Evolutionary conservation across 2,329 filamentous ascomycete genomes (phyloP), one percentile per base, ranked within the genome.

Genomic region (Diaporthe amygdali): DNA sequence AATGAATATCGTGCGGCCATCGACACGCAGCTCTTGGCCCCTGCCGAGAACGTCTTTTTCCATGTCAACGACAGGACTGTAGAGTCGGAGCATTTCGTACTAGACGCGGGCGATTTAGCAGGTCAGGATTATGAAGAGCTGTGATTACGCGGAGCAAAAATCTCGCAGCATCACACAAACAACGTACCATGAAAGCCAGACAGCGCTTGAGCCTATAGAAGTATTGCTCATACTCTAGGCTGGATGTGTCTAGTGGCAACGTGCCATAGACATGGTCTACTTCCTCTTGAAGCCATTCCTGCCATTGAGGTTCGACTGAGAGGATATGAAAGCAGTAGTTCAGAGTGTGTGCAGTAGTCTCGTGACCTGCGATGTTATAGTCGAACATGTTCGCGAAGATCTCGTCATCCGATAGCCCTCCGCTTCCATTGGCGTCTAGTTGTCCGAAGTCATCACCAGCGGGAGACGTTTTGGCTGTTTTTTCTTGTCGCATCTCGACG

Each of bases 61-160:
- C 15, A 47, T 66, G 46, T 34, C 25, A 15, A 68, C 66, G 2
- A 66, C 66, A 9, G 70, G 70, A 3, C 51, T 54, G 30, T 59
- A 72, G 30, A 72, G 47, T 5, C 70, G 70, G 9, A 72, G 17
- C 47, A 63, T 66, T 37, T 72, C 70, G 37, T 70, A 70, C 70
- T 69, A 32, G 27, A 34, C 22, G 10, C 34, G 9, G n/a, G 20
- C 8, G 2, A 2, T 17, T 32, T 46, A 34, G 39, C 25, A 9
- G 12, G 22, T 15, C 5, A 41, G 8, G 14, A 30, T 25, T 7
- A 34, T 2, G 5, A 12, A 34, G 15, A 12, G 25, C 2, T 12
- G 22, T 32, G 3, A 2, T 6, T 2, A 1, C 27, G 5, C 5
- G 5, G 20, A 41, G 2, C n/a, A 9, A 6, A 15, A 7, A 14